Evolutionary conservation across 2,329 filamentous ascomycete genomes (phyloP), one percentile per base, ranked within the genome.

Genomic region (Diaporthe ilicicola): DNA sequence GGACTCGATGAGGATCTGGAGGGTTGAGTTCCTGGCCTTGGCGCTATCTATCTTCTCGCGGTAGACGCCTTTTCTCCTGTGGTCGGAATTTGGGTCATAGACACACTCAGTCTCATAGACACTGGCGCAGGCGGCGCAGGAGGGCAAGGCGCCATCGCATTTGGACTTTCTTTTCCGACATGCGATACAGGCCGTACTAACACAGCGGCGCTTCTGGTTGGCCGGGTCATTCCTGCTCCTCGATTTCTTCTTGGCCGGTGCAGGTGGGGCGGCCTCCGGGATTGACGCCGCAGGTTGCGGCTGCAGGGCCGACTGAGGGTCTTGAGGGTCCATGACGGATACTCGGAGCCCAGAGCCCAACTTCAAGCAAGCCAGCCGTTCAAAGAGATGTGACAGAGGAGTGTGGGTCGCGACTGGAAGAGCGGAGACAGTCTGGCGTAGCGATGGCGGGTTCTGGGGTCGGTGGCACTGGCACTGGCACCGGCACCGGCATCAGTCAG

Each of bases 61-160:
- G 81, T 98, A 98, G 61, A 98, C 96, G 72, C 96, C 96, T 81
- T 98, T 98, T 64, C 96, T 92, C 62, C 96, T 92, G 80, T 98
- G 95, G 80, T 99, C 96, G 71, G 95, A 97, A 79, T 95, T 97
- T 4, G 95, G 95, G 79, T 98, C 95, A 85, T 98, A 98, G 74
- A 98, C 87, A 80, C 96, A 98, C 83, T 93, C 90, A 72, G 93
- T 96, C 73, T 90, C 89, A 79, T 99, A 98, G 68, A 98, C 95
- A 76, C 94, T 97, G 73, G 93, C 91, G 82, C 96, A 99, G n/a
- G 96, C 95, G 9, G 95, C 95, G 79, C 96, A 98, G 76, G 93
- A 95, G 7, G 95, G 95, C 6, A 93, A 86, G 69, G 94, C 95
- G 72, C 95, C 95, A 81, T 98, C 95, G 81, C 95, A 98, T 87